Conservation (phyloP, 768 basidiomycete species). For the Calocybe gangraenosa region DNA sequence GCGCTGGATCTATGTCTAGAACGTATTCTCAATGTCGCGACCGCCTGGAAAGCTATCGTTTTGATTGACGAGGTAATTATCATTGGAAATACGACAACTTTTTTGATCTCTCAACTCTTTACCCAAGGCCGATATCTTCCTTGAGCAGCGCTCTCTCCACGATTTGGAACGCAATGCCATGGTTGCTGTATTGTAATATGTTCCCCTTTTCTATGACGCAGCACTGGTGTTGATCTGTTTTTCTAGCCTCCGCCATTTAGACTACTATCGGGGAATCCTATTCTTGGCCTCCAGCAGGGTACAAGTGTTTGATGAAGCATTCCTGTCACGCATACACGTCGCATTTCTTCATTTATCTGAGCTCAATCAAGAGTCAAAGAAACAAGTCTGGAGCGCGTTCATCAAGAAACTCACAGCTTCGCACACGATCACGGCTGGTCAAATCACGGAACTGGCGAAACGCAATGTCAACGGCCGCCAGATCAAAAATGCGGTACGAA, state of each 20-base stretch:
- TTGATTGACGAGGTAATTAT: constrained; percentile 42
- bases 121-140: constrained; percentile 61
- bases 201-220: constrained; percentile 22
- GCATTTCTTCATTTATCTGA: constrained; percentile 59
- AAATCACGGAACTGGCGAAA: constrained; percentile 43
- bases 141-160: constrained; percentile 59
- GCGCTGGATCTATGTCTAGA: constrained; percentile 39
- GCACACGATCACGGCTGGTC: constrained; percentile 30
- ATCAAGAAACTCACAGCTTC: constrained; percentile 40
- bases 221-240: neutral
- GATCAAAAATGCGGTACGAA: constrained; percentile 68
- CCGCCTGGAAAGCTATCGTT: constrained; percentile 52
- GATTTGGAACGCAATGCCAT: constrained; percentile 64
- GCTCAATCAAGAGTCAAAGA: constrained; percentile 46
- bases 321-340: constrained; percentile 64
- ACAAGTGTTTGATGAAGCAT: constrained; percentile 62
- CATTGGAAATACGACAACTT: neutral
- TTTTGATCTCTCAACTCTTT: constrained; percentile 2
- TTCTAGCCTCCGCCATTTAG: constrained; percentile 49
- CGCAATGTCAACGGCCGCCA: constrained; percentile 59
- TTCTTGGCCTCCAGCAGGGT: constrained; percentile 56
- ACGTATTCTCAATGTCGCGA: constrained; percentile 43
- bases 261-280: constrained; percentile 54
- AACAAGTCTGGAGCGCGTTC: constrained; percentile 62
- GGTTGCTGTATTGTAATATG: constrained; percentile 55